Conservation (phyloP, 1,284 basidiomycete genomes). For the Malassezia restricta region DNA sequence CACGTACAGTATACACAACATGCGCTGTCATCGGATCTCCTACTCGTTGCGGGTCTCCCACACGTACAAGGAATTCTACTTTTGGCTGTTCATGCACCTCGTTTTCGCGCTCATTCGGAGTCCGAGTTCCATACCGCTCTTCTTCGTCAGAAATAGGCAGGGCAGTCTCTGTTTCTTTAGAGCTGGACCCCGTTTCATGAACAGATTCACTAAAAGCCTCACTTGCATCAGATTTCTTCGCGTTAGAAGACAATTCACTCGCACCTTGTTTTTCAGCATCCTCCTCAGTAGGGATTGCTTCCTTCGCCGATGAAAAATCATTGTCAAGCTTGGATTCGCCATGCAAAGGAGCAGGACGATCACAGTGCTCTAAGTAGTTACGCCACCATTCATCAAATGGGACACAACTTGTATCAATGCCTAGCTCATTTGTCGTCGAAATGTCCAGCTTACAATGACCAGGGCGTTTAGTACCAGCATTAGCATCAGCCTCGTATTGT, state of each 20-base stretch:
- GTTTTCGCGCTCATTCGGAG: slow-evolving; percentile 14
- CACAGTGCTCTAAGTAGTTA: slow-evolving; percentile 18
- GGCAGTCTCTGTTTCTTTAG: not conserved
- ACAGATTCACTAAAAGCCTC: not conserved
- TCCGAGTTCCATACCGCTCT: slow-evolving; percentile 4
- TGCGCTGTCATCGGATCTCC: slow-evolving; percentile 42
- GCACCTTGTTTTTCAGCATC: not conserved
- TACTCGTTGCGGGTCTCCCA: slow-evolving; percentile 41
- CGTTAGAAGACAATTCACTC: not conserved
- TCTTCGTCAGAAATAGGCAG: not conserved
- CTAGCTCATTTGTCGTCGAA: slow-evolving; percentile 21
- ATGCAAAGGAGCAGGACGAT: not conserved
- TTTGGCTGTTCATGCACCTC: slow-evolving; percentile 9
- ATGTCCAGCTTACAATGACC: slow-evolving; percentile 39
- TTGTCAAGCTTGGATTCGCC: not conserved
- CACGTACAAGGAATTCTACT: slow-evolving; percentile 28
- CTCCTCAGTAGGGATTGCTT: not conserved
- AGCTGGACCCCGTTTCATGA: not conserved
- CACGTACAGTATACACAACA: slow-evolving; percentile 49
- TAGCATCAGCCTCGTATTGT: slow-evolving; percentile 33
- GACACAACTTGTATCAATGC: slow-evolving; percentile 24
- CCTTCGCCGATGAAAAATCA: too few species aligned
- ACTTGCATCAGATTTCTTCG: not conserved
- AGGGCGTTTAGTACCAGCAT: slow-evolving; percentile 34
- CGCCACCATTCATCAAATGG: slow-evolving; percentile 40